Conservation (phyloP, 164 flowering plant species). For the Amborella trichopoda region DNA sequence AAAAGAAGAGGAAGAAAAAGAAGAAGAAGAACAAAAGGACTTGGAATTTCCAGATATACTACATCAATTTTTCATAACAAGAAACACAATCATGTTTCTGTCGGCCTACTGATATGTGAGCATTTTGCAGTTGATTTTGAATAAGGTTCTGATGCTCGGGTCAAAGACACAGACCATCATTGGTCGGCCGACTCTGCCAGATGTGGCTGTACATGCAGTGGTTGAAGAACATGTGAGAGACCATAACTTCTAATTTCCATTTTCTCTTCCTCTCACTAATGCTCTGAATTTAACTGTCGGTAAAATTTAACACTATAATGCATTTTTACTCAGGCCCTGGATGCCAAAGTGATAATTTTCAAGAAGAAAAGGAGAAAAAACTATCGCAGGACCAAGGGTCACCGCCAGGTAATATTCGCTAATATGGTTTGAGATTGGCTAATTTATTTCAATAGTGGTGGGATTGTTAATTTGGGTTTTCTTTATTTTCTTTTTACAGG, state of each 20-base stretch:
- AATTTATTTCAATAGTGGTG: no score
- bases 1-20: no score
- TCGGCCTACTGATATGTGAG: not conserved
- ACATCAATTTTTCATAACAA: not conserved
- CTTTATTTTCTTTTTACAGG: constrained; percentile 49
- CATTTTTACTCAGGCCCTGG: constrained; percentile 56
- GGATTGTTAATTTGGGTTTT: no score
- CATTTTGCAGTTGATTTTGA: constrained; percentile 63
- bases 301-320: not conserved
- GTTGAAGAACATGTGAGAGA: constrained; percentile 95
- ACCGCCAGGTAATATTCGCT: constrained; percentile 97
- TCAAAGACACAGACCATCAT: constrained; percentile 67
- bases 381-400: constrained; percentile 89
- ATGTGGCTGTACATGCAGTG: constrained; percentile 80
- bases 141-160: constrained; percentile 85
- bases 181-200: constrained; percentile 81
- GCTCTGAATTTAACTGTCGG: not conserved
- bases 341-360: constrained; percentile 92
- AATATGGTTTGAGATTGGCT: no score
- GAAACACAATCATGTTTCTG: not conserved
- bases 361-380: constrained; percentile 98
- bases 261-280: no score
- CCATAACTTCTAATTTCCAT: no score
- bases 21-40: no score
- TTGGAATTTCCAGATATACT: no score